These are phyloP conservation scores for Pontederia crassipes DNA, from an alignment of 176 grass and related monocot genomes.

Conservation along the genomic window DNA sequence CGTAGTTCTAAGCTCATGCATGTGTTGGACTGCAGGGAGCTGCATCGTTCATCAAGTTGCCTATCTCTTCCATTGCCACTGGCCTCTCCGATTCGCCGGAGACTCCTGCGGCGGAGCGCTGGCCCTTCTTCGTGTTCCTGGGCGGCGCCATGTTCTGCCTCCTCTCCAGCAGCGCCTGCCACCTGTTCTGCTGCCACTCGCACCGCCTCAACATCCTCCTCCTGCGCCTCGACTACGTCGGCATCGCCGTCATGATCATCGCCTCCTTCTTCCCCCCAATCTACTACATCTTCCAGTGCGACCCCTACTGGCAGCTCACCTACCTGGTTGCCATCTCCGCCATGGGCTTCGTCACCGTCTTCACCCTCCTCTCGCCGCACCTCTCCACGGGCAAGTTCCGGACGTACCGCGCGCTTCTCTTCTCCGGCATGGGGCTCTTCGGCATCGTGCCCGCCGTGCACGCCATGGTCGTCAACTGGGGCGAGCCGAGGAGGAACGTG, in stretches of 20 bases:
- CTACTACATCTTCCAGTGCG: constrained; percentile 89
- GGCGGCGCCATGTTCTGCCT: constrained; percentile 74
- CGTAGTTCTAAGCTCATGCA: neutral
- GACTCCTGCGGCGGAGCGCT: constrained; percentile 32
- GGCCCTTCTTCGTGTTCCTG: constrained; percentile 80
- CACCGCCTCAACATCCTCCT: constrained; percentile 44
- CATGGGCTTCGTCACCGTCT: constrained; percentile 46
- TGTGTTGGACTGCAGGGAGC: constrained; percentile 1
- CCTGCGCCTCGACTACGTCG: constrained; percentile 88
- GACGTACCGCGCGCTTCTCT: constrained; percentile 54
- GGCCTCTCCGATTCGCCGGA: neutral
- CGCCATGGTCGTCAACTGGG: constrained; percentile 56
- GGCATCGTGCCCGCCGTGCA: constrained; percentile 63
- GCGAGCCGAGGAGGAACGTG: constrained; percentile 48
- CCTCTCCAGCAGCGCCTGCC: constrained; percentile 54
- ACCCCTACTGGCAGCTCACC: constrained; percentile 29
- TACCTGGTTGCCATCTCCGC: constrained; percentile 67
- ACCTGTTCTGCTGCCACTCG: constrained; percentile 93
- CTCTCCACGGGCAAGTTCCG: constrained; percentile 60
- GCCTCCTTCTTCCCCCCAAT: constrained; percentile 83
- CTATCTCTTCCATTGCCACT: neutral
- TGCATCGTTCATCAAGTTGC: neutral
- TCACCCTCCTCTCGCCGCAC: constrained; percentile 50
- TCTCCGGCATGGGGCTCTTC: constrained; percentile 73
- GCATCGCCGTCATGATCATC: constrained; percentile 89